Percentiles rank a stretch among this genome's conserved stretches.
These are phyloP conservation scores for Cyberlindnera sargentensis DNA, from an alignment of 805 yeast species.

Conservation along the genomic window DNA sequence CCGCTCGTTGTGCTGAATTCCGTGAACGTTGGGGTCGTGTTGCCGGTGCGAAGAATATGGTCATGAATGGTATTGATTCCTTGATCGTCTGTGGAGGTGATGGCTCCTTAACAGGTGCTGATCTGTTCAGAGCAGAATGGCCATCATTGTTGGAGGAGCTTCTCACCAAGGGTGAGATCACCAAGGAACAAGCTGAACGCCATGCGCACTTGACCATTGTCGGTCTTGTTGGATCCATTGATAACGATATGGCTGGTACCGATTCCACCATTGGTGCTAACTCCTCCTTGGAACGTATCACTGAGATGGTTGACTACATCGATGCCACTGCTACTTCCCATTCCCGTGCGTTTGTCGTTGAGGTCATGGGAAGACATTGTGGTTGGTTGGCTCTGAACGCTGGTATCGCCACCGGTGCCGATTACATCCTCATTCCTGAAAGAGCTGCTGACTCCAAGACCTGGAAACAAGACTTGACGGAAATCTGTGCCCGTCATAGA, in stretches of 20 bases:
- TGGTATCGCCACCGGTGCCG: slow-evolving; percentile 95
- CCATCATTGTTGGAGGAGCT: slow-evolving; percentile 78
- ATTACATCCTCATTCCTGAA: slow-evolving; percentile 90
- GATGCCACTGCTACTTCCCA: slow-evolving; percentile 98
- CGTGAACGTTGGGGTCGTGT: slow-evolving; percentile 81
- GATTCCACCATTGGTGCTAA: slow-evolving; percentile 96
- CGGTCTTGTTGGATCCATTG: slow-evolving; percentile 95
- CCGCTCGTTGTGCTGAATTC: slow-evolving; percentile 88
- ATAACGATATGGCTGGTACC: slow-evolving; percentile 96
- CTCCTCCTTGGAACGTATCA: slow-evolving; percentile 87
- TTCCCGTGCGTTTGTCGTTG: slow-evolving; percentile 94
- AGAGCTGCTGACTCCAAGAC: slow-evolving; percentile 67
- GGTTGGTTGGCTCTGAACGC: slow-evolving; percentile 99
- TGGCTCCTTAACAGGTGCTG: slow-evolving; percentile 97
- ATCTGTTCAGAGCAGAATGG: slow-evolving; percentile 91
- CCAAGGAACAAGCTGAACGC: slow-evolving; percentile 50
- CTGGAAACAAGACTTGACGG: slow-evolving; percentile 79
- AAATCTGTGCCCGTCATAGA: slow-evolving; percentile 73
- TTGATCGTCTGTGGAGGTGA: slow-evolving; percentile 97
- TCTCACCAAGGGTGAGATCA: slow-evolving; percentile 44
- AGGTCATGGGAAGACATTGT: slow-evolving; percentile 99
- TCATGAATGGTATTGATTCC: slow-evolving; percentile 86
- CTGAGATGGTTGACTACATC: slow-evolving; percentile 91
- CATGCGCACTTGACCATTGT: slow-evolving; percentile 76
- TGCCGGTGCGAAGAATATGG: slow-evolving; percentile 76